Evolutionary conservation across 495 filamentous ascomycete species (phyloP).

Genomic region (Talaromyces proteolyticus): DNA sequence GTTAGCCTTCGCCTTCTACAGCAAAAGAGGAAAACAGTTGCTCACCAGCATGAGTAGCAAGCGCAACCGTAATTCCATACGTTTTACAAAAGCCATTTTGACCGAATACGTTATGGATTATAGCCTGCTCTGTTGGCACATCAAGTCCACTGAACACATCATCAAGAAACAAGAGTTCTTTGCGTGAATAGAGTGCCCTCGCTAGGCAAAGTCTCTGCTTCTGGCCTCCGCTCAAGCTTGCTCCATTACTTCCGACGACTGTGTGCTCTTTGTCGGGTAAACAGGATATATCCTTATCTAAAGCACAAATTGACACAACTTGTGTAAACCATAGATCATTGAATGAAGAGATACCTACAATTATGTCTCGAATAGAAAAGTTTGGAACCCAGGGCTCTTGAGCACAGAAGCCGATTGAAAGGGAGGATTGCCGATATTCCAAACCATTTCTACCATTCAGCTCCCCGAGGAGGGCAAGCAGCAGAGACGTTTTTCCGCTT

Average conservation of each 20-base stretch:
- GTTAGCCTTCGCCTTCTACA: conserved; percentile 19
- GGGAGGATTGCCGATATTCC: background rate
- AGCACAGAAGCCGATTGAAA: conserved; percentile 24
- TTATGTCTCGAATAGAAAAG: conserved; percentile 29
- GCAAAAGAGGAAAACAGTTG: too few species aligned
- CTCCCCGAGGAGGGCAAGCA: conserved; percentile 45
- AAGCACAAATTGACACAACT: conserved; percentile 21
- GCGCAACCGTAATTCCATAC: conserved; percentile 16
- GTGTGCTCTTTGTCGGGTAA: conserved; percentile 59
- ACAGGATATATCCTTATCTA: conserved; percentile 21
- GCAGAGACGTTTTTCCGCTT: conserved; percentile 44
- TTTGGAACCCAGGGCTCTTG: conserved; percentile 37
- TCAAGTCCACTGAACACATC: conserved; percentile 30
- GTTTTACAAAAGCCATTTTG: conserved; percentile 17
- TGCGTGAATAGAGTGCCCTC: conserved; percentile 12
- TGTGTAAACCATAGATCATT: conserved; percentile 24
- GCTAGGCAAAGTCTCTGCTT: conserved; percentile 52
- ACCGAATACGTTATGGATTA: conserved; percentile 18
- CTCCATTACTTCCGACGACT: conserved; percentile 74
- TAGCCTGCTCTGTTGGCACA: conserved; percentile 9
- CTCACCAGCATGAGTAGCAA: conserved; percentile 23
- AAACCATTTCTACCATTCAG: conserved; percentile 14
- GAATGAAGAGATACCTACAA: conserved; percentile 12
- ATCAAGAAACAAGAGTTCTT: conserved; percentile 25
- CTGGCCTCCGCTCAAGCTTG: conserved; percentile 78